phyloP scores from a whole-genome alignment of 2,329 filamentous ascomycete genomes.

The Hypoxylon sp. region DNA sequence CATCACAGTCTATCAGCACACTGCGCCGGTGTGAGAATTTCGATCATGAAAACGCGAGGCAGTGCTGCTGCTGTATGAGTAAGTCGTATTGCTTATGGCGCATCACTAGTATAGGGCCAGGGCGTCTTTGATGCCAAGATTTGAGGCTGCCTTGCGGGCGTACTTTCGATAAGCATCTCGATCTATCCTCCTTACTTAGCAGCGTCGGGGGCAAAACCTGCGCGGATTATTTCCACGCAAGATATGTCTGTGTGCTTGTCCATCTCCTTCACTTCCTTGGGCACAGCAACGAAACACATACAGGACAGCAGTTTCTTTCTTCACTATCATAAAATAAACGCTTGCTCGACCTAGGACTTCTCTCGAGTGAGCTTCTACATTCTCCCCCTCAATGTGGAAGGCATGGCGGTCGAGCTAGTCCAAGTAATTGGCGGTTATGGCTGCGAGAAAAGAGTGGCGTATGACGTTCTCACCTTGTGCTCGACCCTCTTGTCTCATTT shows the following conservation, averaged over 20 bases:
- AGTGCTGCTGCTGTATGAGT: background rate
- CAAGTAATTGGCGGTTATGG: background rate
- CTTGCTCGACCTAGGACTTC: background rate
- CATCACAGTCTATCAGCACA: background rate
- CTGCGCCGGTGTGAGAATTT: background rate
- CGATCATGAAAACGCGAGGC: background rate
- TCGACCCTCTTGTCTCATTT: background rate
- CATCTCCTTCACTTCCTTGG: background rate
- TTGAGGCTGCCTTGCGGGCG: background rate
- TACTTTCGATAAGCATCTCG: background rate
- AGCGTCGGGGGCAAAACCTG: too few relatives aligned
- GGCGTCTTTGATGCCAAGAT: background rate
- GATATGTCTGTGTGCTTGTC: background rate
- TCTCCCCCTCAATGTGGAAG: background rate
- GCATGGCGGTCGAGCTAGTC: background rate
- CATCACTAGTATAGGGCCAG: background rate
- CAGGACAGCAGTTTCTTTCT: background rate
- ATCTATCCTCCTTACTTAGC: background rate
- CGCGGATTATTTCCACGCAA: background rate
- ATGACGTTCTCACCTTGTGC: background rate
- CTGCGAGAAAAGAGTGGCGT: background rate
- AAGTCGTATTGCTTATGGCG: background rate
- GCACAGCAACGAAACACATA: background rate
- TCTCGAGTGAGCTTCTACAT: background rate
- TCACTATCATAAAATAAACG: background rate